Evolutionary conservation across 2,329 filamentous ascomycete species (phyloP), one percentile per base, ranked within the genome.

Genomic region (Zymoseptoria tritici): DNA sequence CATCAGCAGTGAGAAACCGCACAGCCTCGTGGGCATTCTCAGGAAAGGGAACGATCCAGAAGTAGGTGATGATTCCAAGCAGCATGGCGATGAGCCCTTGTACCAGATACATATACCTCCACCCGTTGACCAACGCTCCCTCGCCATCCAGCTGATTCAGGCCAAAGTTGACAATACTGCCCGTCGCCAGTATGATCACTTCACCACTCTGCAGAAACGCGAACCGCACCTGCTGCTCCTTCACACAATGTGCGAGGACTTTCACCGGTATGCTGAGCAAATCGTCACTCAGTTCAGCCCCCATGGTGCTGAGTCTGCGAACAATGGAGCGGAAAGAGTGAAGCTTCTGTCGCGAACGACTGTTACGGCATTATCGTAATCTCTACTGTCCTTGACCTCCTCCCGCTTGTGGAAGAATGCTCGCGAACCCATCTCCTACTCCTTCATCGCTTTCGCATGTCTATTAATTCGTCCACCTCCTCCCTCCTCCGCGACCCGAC

Each of bases 41-140:
- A 0, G 85, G 85, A 62, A 89, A 88, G 67, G 88, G 85, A 50
- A 88, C 78, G 75, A 89, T 87, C 85, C 85, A 88, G 78, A 84
- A 86, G 67, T 85, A 88, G 0, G 85, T 87, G 11, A 79, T 60
- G 29, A 86, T 66, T 2, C 85, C 85, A 20, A 89, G 73, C 21
- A 84, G 72, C 19, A 72, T 71, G 4, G 85, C 80, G 64, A 88
- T 83, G 9, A 82, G 67, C 0, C 86, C 85, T 66, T 88, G 85
- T 0, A 88, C 83, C 0, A 88, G 71, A 64, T 85, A 89, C 84
- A 88, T 88, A 78, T 83, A 88, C 26, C 84, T 81, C 85, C 85
- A 88, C 2, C 85, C 85, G 9, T 79, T 79, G n/a, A 19, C 8
- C 22, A 88, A 68, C 4, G 81, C 81, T 1, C 75, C 77, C 9